phyloP scores from a whole-genome alignment of 2,329 filamentous ascomycete genomes.

The Hymenoscyphus repandus region DNA sequence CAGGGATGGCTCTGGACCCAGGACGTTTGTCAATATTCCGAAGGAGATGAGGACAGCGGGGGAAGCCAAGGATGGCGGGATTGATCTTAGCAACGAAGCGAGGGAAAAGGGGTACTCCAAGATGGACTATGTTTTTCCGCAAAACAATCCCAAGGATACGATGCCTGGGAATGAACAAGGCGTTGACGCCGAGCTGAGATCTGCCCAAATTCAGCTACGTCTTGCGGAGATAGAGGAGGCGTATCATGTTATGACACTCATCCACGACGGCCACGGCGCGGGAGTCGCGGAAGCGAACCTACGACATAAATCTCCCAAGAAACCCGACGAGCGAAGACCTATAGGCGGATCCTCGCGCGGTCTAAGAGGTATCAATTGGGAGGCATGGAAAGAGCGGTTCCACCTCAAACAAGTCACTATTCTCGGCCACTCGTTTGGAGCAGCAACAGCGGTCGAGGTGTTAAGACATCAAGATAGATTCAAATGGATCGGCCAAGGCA shows the following conservation, averaged over 20 bases:
- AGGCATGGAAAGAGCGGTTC: conserved; percentile 50
- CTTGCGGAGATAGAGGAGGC: conserved; percentile 61
- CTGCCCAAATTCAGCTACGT: conserved; percentile 57
- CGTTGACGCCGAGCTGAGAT: conserved; percentile 53
- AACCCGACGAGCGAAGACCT: background rate
- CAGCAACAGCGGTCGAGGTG: conserved; percentile 57
- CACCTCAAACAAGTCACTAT: conserved; percentile 52
- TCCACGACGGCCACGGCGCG: conserved; percentile 49
- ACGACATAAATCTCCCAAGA: conserved; percentile 40
- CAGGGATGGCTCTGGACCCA: conserved; percentile 57
- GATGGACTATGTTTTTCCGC: conserved; percentile 60
- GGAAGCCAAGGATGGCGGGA: too few relatives aligned
- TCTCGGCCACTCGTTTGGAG: conserved; percentile 63
- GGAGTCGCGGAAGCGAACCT: conserved; percentile 47
- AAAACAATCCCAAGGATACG: conserved; percentile 46
- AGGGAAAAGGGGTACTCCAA: conserved; percentile 39
- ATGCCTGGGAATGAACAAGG: conserved; percentile 52
- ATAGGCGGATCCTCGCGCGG: conserved; percentile 52
- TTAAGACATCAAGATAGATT: conserved; percentile 50
- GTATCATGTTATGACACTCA: conserved; percentile 48
- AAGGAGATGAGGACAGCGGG: too few relatives aligned
- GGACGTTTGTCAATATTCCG: conserved; percentile 55
- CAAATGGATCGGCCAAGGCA: conserved; percentile 54
- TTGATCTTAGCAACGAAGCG: conserved; percentile 31
- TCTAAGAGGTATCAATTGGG: conserved; percentile 50